phyloP scores from a whole-genome alignment of 176 grass and related monocot genomes.

The sorghum (Sorghum bicolor) region DNA sequence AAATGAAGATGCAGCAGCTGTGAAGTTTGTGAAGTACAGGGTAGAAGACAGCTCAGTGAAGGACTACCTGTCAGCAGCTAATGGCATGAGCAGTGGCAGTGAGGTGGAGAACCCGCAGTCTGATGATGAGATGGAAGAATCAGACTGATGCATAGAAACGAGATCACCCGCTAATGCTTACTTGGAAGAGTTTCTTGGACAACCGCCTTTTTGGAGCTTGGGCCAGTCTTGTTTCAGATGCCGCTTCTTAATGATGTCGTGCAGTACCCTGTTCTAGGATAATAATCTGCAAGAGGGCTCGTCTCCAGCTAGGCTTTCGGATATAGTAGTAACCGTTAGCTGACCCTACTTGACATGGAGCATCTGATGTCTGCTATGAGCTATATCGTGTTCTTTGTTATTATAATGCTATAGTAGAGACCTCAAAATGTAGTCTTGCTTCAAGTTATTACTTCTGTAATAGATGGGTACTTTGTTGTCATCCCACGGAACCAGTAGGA shows the following conservation, averaged over 20 bases:
- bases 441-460: conserved; percentile 22
- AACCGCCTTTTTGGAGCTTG: conserved; percentile 36
- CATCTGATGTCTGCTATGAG: conserved; percentile 27
- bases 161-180: conserved; percentile 43
- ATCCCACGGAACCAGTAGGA: conserved; percentile 5
- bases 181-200: conserved; percentile 26
- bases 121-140: conserved; percentile 83
- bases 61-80: conserved; percentile 24
- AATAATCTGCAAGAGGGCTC: conserved; percentile 18
- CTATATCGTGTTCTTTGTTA: conserved; percentile 20
- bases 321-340: conserved; percentile 55
- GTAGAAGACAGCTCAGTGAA: conserved; percentile 52
- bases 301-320: conserved; percentile 31
- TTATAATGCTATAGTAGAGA: conserved; percentile 22
- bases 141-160: conserved; percentile 41
- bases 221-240: conserved; percentile 32
- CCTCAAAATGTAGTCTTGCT: conserved; percentile 25
- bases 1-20: conserved; percentile 39
- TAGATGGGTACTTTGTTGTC: conserved; percentile 25
- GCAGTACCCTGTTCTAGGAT: conserved; percentile 34
- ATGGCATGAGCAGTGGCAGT: conserved; percentile 68
- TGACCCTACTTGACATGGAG: conserved; percentile 23
- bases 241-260: conserved; percentile 37
- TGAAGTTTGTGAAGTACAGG: conserved; percentile 74
- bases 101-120: conserved; percentile 86